Percentiles rank a stretch among this genome's conserved stretches.
Conservation (phyloP, 2,329 filamentous ascomycete genomes). For the Aulographum hederae region DNA sequence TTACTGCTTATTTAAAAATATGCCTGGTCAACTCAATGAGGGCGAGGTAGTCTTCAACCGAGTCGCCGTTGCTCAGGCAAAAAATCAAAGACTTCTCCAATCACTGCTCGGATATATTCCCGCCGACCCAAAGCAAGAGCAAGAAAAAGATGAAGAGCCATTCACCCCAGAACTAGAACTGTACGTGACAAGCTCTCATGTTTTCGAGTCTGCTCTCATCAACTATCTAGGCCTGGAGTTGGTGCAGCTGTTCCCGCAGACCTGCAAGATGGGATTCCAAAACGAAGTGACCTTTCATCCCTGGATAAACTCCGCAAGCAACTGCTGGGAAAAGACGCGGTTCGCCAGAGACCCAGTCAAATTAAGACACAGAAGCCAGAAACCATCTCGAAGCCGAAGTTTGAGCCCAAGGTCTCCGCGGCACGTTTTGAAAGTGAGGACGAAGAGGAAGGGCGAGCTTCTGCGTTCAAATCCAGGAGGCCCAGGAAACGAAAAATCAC, state of each 20-base stretch:
- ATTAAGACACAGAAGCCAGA: not conserved
- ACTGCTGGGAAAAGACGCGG: constrained; percentile 1
- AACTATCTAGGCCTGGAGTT: too few species aligned
- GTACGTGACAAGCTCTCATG: too few species aligned
- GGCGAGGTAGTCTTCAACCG: constrained; percentile 37
- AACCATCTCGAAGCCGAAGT: not conserved
- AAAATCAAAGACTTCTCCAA: constrained; percentile 33
- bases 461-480: not conserved
- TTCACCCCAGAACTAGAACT: too few species aligned
- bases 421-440: too few species aligned
- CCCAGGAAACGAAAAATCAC: not conserved
- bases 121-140: too few species aligned
- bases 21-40: constrained; percentile 16
- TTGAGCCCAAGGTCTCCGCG: too few species aligned
- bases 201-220: too few species aligned
- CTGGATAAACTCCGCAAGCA: not conserved
- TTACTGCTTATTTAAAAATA: constrained; percentile 1
- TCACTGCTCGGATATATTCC: too few species aligned
- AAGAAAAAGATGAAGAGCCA: too few species aligned
- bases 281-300: constrained; percentile 2
- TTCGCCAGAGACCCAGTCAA: not conserved
- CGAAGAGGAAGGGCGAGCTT: not conserved
- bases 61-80: constrained; percentile 33
- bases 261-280: constrained; percentile 22
- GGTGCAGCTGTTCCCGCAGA: too few species aligned